These are phyloP conservation scores for Tephrocybe rancida DNA, from an alignment of 768 basidiomycete species.

Conservation along the genomic window DNA sequence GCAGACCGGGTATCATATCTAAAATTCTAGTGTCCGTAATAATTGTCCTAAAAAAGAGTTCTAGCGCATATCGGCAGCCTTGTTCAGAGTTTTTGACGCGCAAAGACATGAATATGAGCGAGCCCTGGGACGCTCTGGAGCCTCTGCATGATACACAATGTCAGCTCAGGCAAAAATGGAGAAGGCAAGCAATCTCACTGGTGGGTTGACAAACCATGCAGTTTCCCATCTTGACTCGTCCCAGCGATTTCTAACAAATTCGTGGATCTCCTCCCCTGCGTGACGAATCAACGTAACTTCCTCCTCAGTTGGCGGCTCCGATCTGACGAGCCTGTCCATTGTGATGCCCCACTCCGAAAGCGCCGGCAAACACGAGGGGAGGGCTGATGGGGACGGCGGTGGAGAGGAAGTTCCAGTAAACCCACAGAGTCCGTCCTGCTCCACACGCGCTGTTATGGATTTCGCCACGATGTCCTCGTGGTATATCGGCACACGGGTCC, in stretches of 20 bases:
- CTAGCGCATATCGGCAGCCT: too few relatives aligned
- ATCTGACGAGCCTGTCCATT: constrained; percentile 57
- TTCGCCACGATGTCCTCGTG: constrained; percentile 57
- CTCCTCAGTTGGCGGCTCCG: constrained; percentile 48
- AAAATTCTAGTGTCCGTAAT: too few relatives aligned
- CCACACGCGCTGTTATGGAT: constrained; percentile 56
- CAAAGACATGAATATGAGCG: constrained; percentile 89
- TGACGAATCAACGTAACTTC: constrained; percentile 52
- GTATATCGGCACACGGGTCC: constrained; percentile 75
- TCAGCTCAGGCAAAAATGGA: background rate
- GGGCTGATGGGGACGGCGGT: constrained; percentile 60
- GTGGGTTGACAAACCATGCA: constrained; percentile 91
- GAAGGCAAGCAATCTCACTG: constrained; percentile 48
- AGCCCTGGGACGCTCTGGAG: constrained; percentile 81
- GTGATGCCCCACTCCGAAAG: constrained; percentile 75
- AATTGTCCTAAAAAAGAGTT: too few relatives aligned
- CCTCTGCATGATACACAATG: constrained; percentile 45
- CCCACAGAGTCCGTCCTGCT: constrained; percentile 81
- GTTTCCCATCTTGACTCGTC: constrained; percentile 80
- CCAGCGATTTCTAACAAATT: constrained; percentile 71
- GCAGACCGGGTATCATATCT: too few relatives aligned
- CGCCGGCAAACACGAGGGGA: constrained; percentile 59
- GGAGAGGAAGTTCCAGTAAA: constrained; percentile 67
- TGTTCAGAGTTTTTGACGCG: constrained; percentile 45
- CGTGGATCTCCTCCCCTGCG: constrained; percentile 60